These are phyloP conservation scores for Pulveroboletus sp. DNA, from an alignment of 768 basidiomycete species.

Conservation along the genomic window DNA sequence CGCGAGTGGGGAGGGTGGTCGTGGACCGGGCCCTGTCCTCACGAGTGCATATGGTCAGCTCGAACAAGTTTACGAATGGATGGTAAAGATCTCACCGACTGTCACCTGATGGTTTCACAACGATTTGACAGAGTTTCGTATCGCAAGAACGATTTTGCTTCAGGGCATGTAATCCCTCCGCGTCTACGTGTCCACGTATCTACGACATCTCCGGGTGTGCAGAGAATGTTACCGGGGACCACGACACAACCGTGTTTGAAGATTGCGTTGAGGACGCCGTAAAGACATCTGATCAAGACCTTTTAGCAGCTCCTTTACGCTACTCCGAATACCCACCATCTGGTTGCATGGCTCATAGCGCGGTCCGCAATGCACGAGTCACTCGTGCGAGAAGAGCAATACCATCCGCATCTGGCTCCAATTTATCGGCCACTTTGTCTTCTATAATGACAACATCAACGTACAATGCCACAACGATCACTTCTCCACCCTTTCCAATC, in stretches of 20 bases:
- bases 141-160: constrained; percentile 64
- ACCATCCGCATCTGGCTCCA: constrained; percentile 10
- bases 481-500: constrained; percentile 7
- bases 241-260: constrained; percentile 44
- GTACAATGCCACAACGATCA: constrained; percentile 2
- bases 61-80: constrained; percentile 71
- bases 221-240: constrained; percentile 62
- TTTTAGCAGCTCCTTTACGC: constrained; percentile 50
- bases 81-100: constrained; percentile 34
- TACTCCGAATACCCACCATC: constrained; percentile 60
- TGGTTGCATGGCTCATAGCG: constrained; percentile 50
- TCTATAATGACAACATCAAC: constrained; percentile 2
- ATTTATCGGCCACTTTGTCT: constrained; percentile 1
- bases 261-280: constrained; percentile 53
- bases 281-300: constrained; percentile 55
- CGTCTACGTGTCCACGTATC: constrained; percentile 61
- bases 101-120: constrained; percentile 9
- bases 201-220: constrained; percentile 53
- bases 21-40: constrained; percentile 70
- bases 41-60: constrained; percentile 62
- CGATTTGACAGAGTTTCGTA: constrained; percentile 55
- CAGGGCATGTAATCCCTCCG: constrained; percentile 60
- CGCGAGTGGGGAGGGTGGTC: constrained; percentile 55
- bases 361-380: constrained; percentile 46
- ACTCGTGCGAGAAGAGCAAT: constrained; percentile 30